Base-by-base conservation (phyloP, 306 rosid genomes). In the Gastrolobium villosum region DNA sequence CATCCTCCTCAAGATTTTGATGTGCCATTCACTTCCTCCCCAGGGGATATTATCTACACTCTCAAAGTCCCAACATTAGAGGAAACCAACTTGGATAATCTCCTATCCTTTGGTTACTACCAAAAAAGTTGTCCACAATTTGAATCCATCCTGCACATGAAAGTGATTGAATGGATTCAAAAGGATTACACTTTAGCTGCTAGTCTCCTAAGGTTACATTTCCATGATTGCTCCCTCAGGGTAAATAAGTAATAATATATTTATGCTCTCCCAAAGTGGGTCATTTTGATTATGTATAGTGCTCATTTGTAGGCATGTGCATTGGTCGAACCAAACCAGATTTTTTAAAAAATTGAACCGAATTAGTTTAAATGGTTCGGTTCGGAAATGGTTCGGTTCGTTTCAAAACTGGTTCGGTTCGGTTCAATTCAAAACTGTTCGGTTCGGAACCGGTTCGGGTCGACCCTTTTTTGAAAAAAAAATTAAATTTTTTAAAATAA, bases 191-290 rank as follows among this genome's bases (percentile, higher is more conserved):
- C 88, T 79, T 39, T 92, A 28, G 94, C 88, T 59, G 88, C 98
- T 54, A 79, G 90, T 81, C 87, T 94, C 70, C 28, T 90, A 7
- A 88, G 98, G 81, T 65, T 94, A 65, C 97, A 90, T 65, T 94
- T 94, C 91, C 98, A 92, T 56, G 98, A 94, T 72, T 92, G 96
- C 78, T 48, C 88, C 48, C 88, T 88, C 59, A 81, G 90, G 92
- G 98, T 94, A 76, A 37, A 44, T 64, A 43, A 34, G 34, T 35
- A 13, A 11, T 10, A 28, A 40, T 54, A 41, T 30, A 31, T 8
- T 31, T 1, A 28, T 7, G 36, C 63, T 20, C 26, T 20, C 26
- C 26, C 0, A 20, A 20, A 20, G 26, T 20, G 26, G 26, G 26
- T 20, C 0, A 20, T 20, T 20, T 20, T 20, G 26, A 20, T 20